Conservation (phyloP, 441 rosid genomes). For the Gossypium laxum region DNA sequence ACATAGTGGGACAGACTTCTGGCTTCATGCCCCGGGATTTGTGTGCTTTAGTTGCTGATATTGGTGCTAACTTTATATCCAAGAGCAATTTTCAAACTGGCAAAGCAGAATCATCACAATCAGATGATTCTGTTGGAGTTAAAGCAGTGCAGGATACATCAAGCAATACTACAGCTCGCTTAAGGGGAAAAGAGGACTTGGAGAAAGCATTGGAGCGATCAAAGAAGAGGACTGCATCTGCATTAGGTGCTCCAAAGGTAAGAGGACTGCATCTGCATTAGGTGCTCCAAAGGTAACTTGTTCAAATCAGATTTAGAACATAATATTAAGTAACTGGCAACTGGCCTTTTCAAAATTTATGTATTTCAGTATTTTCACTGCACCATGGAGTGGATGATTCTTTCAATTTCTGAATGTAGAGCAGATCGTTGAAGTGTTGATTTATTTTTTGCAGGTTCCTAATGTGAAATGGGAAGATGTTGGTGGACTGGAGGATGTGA, state of each 20-base stretch:
- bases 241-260: conserved; percentile 94
- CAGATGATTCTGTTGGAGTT: conserved; percentile 26
- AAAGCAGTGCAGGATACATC: conserved; percentile 27
- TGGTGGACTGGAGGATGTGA: conserved; percentile 94
- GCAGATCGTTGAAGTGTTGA: neutral
- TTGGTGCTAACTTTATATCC: conserved; percentile 55
- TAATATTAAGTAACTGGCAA: neutral
- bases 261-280: conserved; percentile 76
- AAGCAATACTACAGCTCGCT: conserved; percentile 22
- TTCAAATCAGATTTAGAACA: neutral
- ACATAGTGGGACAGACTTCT: conserved; percentile 77
- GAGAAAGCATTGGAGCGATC: conserved; percentile 68
- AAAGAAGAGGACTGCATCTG: conserved; percentile 87
- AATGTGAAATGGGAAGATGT: conserved; percentile 97
- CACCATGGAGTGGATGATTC: neutral
- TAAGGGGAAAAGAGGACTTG: conserved; percentile 42
- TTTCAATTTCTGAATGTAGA: neutral
- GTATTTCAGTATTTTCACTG: neutral
- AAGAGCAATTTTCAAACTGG: conserved; percentile 29
- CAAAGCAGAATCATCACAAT: conserved; percentile 25
- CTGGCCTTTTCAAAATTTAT: neutral
- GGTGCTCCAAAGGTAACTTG: conserved; percentile 87
- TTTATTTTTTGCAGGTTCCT: conserved; percentile 52
- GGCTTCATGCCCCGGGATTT: conserved; percentile 89
- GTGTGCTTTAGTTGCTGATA: conserved; percentile 77